Evolutionary conservation across 2,329 filamentous ascomycete genomes (phyloP).

Genomic region (Monilinia laxa): DNA sequence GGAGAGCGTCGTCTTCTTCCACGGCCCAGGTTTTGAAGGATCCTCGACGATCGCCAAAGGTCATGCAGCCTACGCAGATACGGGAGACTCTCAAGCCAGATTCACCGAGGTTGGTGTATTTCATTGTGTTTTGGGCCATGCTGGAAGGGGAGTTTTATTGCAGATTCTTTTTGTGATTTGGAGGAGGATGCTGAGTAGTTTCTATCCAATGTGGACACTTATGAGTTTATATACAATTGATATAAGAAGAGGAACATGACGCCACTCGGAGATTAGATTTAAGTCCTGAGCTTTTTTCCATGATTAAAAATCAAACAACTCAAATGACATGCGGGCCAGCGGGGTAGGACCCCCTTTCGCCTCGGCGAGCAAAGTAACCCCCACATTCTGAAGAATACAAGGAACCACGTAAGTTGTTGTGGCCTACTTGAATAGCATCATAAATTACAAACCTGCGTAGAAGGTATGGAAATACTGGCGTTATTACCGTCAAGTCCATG

Average conservation of each 20-base stretch:
- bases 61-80: slow-evolving; percentile 54
- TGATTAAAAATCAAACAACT: slow-evolving; percentile 5
- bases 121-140: slow-evolving; percentile 23
- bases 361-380: neutral
- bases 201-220: neutral
- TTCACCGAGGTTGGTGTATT: slow-evolving; percentile 41
- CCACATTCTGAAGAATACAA: neutral
- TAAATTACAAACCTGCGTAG: neutral
- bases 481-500: neutral
- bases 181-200: neutral
- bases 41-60: slow-evolving; percentile 43
- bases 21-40: slow-evolving; percentile 18
- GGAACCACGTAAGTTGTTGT: neutral
- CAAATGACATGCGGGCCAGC: neutral
- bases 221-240: neutral
- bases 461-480: neutral
- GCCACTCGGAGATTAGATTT: slow-evolving; percentile 10
- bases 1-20: slow-evolving; percentile 44
- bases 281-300: neutral
- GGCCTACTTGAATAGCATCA: too few relatives aligned
- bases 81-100: slow-evolving; percentile 54
- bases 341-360: neutral
- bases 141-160: neutral
- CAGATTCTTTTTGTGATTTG: neutral
- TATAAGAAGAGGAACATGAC: neutral